Base-by-base conservation (phyloP, 1,284 basidiomycete genomes). In the Hemileccinum hortonii region DNA sequence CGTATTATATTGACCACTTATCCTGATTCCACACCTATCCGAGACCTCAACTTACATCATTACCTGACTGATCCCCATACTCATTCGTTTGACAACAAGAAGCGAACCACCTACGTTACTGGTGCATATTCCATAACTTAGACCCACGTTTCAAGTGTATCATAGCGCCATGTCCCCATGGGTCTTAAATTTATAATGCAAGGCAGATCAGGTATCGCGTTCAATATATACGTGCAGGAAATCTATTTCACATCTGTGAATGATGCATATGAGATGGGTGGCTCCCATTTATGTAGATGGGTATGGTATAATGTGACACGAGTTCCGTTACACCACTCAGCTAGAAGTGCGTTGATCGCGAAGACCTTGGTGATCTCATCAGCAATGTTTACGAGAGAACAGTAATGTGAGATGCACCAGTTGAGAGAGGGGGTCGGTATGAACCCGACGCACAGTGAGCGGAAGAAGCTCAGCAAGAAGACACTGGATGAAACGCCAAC, bases 1-100 rank as follows among this genome's bases (percentile, higher is more conserved):
- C 85, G 42, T 74, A 79, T 57, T 88, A 85, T 67, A 90, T 92
- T 61, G 90, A 92, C 72, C 75, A 75, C 59, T 74, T 90, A 64
- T 84, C 85, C 41, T 71, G 51, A 69, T 43, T 35, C 37, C 43
- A 45, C 35, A 42, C 38, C 41, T 46, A 50, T 40, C 35, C 36
- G 47, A 54, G 54, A 43, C 38, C 24, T 26, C 26, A 4, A 36
- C 22, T 36, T 35, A 41, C 49, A 55, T 47, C 36, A 39, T 49
- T 55, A 53, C 32, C 29, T 39, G 47, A 50, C 44, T 52, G 32
- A 60, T 43, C 33, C 21, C 46, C 40, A 40, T 54, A 65, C 52
- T 63, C 46, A 59, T 46, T 44, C 45, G 39, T 51, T 50, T 39
- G 49, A 43, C 26, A 54, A 51, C 55, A 43, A 58, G 26, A 47